A percentile compares a stretch with the other conserved stretches of the same genome.
These are phyloP conservation scores for Pestalotiopsis sp. DNA, from an alignment of 2,329 filamentous ascomycete species.

Conservation along the genomic window DNA sequence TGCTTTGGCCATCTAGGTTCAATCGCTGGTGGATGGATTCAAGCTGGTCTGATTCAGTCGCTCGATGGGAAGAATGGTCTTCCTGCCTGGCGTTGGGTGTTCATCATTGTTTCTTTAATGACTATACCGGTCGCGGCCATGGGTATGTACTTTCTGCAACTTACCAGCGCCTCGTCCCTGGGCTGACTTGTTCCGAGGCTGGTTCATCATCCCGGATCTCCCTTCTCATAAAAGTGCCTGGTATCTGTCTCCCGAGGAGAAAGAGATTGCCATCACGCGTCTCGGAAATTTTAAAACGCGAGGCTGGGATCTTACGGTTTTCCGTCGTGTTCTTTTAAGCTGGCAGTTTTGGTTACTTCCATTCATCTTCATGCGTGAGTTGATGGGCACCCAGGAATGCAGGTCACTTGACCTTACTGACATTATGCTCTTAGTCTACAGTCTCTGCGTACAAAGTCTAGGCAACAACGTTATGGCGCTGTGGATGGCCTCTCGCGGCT, in stretches of 20 bases:
- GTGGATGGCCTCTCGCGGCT: constrained; percentile 47
- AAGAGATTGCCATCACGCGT: constrained; percentile 37
- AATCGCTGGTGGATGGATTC: constrained; percentile 48
- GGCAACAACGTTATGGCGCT: constrained; percentile 47
- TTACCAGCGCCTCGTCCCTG: not conserved
- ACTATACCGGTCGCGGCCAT: constrained; percentile 56
- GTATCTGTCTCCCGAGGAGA: constrained; percentile 38
- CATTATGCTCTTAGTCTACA: constrained; percentile 34
- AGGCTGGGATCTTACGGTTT: constrained; percentile 13
- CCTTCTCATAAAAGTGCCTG: constrained; percentile 42
- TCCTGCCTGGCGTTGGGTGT: constrained; percentile 43
- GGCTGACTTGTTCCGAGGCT: constrained; percentile 29
- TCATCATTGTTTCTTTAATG: constrained; percentile 61
- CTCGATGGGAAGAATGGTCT: constrained; percentile 32
- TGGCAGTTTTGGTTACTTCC: constrained; percentile 50
- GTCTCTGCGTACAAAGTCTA: constrained; percentile 43
- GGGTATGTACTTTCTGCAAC: constrained; percentile 26
- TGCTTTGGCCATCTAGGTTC: constrained; percentile 46
- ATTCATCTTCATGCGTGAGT: constrained; percentile 45
- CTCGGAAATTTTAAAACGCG: constrained; percentile 32
- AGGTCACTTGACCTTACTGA: not conserved
- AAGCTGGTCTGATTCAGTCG: constrained; percentile 48
- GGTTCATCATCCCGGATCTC: constrained; percentile 46
- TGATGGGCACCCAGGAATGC: not conserved
- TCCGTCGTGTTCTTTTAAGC: constrained; percentile 29